Conservation (phyloP, 345 rosid genomes). For the Sonneratia alba region DNA sequence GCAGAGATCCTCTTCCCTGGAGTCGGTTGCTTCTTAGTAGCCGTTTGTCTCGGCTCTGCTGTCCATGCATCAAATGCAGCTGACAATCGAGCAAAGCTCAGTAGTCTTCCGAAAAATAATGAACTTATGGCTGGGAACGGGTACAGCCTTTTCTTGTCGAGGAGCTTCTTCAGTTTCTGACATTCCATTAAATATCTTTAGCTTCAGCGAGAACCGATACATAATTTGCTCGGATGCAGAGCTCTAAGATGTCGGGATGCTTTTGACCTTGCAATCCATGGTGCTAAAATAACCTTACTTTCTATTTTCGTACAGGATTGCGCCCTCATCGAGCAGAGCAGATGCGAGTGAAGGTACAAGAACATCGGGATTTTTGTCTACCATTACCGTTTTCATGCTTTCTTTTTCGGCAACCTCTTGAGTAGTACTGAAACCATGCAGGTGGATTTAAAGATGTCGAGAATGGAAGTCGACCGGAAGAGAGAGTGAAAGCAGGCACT, state of each 20-base stretch:
- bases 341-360: slow-evolving; percentile 21
- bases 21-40: slow-evolving; percentile 72
- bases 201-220: not conserved
- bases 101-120: slow-evolving; percentile 17
- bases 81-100: slow-evolving; percentile 58
- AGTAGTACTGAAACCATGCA: not conserved
- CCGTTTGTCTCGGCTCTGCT: slow-evolving; percentile 66
- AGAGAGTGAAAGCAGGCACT: slow-evolving; percentile 45
- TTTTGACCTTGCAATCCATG: not conserved
- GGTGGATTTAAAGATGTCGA: slow-evolving; percentile 24
- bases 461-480: slow-evolving; percentile 19
- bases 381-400: not conserved
- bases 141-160: not conserved
- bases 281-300: not conserved
- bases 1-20: slow-evolving; percentile 79
- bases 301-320: slow-evolving; percentile 15
- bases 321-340: slow-evolving; percentile 14
- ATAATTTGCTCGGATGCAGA: too few species aligned
- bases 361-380: not conserved
- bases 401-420: not conserved
- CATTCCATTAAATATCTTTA: not conserved
- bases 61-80: slow-evolving; percentile 70
- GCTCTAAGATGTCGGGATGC: too few species aligned
- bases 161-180: not conserved
- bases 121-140: slow-evolving; percentile 24